phyloP scores from a whole-genome alignment of 306 rosid genomes.

The Pueraria montana region DNA sequence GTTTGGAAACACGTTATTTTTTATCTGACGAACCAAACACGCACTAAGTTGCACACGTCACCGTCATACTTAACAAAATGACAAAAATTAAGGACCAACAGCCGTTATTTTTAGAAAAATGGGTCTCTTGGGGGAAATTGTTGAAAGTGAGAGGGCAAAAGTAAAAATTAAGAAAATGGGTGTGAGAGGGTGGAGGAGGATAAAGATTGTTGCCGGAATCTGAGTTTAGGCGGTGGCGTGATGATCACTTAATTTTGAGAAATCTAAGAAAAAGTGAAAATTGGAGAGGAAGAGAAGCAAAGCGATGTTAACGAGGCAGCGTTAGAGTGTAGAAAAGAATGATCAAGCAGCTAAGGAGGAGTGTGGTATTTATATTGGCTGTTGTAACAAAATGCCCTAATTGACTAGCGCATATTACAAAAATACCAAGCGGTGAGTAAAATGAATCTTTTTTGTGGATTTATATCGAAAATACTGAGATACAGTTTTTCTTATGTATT shows the following conservation, averaged over 20 bases:
- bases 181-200: no score
- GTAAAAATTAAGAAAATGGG: neutral
- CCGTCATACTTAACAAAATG: neutral
- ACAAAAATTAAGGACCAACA: neutral
- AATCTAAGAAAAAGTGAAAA: neutral
- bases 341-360: neutral
- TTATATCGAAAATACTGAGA: no score
- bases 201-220: neutral
- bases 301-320: neutral
- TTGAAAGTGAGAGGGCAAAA: neutral
- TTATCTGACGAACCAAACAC: neutral
- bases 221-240: neutral
- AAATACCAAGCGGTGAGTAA: no score
- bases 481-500: no score
- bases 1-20: no score
- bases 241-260: neutral
- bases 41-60: constrained; percentile 55
- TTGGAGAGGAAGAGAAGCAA: no score
- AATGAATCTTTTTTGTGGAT: neutral
- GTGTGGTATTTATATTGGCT: constrained; percentile 32
- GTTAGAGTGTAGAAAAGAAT: neutral
- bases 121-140: no score
- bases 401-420: neutral
- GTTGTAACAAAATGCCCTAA: neutral
- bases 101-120: neutral